Evolutionary conservation across 139 green algal species (phyloP).

Genomic region (Desmodesmus armatus): DNA sequence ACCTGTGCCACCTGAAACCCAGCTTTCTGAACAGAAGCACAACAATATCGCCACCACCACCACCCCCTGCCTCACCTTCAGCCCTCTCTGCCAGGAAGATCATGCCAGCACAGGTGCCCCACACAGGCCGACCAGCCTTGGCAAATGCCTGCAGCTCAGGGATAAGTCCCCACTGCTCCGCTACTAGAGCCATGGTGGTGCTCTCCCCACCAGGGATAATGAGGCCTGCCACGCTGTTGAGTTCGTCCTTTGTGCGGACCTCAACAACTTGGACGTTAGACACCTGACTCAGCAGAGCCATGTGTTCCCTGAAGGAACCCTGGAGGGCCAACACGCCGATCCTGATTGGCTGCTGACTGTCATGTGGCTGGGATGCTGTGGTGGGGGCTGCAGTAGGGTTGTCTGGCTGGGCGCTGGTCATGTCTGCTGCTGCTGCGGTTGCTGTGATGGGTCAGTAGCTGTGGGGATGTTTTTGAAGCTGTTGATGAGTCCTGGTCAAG

Average conservation of each 20-base stretch:
- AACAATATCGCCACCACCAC: too few species aligned
- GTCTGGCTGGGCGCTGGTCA: too few species aligned
- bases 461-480: neutral
- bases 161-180: slow-evolving; percentile 91
- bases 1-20: too few species aligned
- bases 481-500: too few species aligned
- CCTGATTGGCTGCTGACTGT: neutral
- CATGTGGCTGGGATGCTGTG: slow-evolving; percentile 26
- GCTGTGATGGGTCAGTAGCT: too few species aligned
- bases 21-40: too few species aligned
- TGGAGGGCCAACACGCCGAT: slow-evolving; percentile 91
- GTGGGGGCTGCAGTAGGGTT: slow-evolving; percentile 16
- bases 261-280: slow-evolving; percentile 81
- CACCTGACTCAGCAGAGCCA: slow-evolving; percentile 71
- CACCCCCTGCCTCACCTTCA: slow-evolving; percentile 64
- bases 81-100: slow-evolving; percentile 95
- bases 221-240: slow-evolving; percentile 80
- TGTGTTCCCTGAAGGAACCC: slow-evolving; percentile 94
- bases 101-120: slow-evolving; percentile 98
- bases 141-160: slow-evolving; percentile 79
- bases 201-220: slow-evolving; percentile 96
- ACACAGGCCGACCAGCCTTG: slow-evolving; percentile 82
- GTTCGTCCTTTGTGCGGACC: slow-evolving; percentile 86
- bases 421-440: too few species aligned
- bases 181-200: slow-evolving; percentile 95